These are phyloP conservation scores for Cercophora samala DNA, from an alignment of 495 filamentous ascomycete genomes.

Conservation along the genomic window DNA sequence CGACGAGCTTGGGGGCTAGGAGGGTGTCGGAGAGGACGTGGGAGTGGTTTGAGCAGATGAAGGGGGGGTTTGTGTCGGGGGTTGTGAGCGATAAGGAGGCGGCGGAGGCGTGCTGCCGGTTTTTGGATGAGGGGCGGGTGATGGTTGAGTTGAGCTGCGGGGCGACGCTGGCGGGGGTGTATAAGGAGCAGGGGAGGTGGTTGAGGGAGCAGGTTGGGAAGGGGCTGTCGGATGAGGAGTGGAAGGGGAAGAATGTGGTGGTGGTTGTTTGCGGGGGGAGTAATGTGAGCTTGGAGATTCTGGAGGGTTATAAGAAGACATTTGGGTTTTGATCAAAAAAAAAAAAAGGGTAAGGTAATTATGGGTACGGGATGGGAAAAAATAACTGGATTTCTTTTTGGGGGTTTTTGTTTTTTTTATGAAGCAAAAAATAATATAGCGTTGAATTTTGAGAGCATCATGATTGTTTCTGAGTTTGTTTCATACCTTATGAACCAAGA, in stretches of 20 bases:
- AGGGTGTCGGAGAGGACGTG: slow-evolving; percentile 71
- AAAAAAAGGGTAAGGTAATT: neutral
- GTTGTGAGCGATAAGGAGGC: slow-evolving; percentile 80
- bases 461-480: neutral
- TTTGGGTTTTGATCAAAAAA: slow-evolving; percentile 37
- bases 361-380: neutral
- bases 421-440: neutral
- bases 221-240: slow-evolving; percentile 50
- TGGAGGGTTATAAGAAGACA: slow-evolving; percentile 59
- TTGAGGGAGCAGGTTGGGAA: slow-evolving; percentile 60
- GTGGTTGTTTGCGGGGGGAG: slow-evolving; percentile 84
- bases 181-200: slow-evolving; percentile 48
- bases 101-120: slow-evolving; percentile 65
- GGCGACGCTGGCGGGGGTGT: slow-evolving; percentile 66
- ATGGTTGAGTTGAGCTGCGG: slow-evolving; percentile 85
- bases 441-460: neutral
- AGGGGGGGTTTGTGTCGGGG: slow-evolving; percentile 55
- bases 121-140: slow-evolving; percentile 79
- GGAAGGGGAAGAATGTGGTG: slow-evolving; percentile 66
- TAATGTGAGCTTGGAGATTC: slow-evolving; percentile 65
- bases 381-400: neutral
- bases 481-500: too few species aligned
- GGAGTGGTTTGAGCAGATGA: slow-evolving; percentile 45
- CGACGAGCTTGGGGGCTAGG: slow-evolving; percentile 72
- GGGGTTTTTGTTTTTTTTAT: neutral